Evolutionary conservation across 2,329 filamentous ascomycete species (phyloP), one percentile per base, ranked within the genome.

Genomic region (Xylogone sp.): DNA sequence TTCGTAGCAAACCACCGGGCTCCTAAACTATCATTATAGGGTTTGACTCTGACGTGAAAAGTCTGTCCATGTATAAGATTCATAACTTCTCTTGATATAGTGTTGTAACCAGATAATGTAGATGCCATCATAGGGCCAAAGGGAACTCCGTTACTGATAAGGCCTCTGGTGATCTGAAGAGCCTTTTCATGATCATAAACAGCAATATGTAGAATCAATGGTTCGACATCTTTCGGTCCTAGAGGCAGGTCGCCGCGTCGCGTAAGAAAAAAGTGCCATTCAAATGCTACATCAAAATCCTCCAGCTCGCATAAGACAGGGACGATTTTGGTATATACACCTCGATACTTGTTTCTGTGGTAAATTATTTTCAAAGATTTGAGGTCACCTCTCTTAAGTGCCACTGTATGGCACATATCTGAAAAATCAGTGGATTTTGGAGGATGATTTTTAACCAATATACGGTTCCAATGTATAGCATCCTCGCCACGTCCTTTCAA

Each of bases 1-100:
- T 76, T 85, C 1, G 84, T 87, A 9, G 91, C 91, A 65, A 96
- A 92, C 72, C 90, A 83, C 56, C 85, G 81, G n/a, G 91, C 87
- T 18, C 88, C 86, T 24, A 95, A 78, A 1, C 74, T 70, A 65
- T 94, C 89, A 61, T 81, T 86, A 56, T 83, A 79, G 8, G 70
- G 68, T 53, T 78, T 82, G 31, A 62, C 68, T 19, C 61, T 50
- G 6, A 66, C 58, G 44, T 61, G 51, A 42, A 65, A 54, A 20
- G 59, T 58, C 49, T 65, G 45, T 34, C 60, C 62, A 56, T 65
- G 61, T 44, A 61, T 54, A 20, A 60, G 48, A 55, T 69, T 68
- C 57, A 68, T 60, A 48, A 66, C 60, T 48, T 67, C 65, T 10
- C 65, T 50, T 6, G 63, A 64, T 13, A 62, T 57, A 20, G 58